These are phyloP conservation scores for Diaporthe eres DNA, from an alignment of 2,329 filamentous ascomycete genomes.

Conservation along the genomic window DNA sequence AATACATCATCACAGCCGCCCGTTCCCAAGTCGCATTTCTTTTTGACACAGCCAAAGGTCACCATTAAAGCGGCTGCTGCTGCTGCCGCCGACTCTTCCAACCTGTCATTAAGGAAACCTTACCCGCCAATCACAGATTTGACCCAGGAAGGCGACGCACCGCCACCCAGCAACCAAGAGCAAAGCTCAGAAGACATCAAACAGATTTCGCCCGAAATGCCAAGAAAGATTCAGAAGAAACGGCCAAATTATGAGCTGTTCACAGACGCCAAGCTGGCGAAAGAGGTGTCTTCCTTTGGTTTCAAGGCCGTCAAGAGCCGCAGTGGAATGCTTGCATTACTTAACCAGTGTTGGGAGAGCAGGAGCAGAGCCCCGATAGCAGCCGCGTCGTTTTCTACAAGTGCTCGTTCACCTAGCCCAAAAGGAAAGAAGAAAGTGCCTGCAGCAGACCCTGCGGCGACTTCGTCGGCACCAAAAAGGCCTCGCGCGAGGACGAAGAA, in stretches of 20 bases:
- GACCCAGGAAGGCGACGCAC: slow-evolving; percentile 43
- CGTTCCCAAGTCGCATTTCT: slow-evolving; percentile 42
- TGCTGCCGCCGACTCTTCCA: neutral
- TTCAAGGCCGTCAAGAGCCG: slow-evolving; percentile 81
- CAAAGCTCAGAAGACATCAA: slow-evolving; percentile 46
- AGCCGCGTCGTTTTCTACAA: slow-evolving; percentile 42
- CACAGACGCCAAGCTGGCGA: slow-evolving; percentile 74
- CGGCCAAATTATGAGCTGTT: slow-evolving; percentile 72
- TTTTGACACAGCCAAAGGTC: slow-evolving; percentile 42
- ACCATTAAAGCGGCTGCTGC: slow-evolving; percentile 29
- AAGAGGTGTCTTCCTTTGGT: slow-evolving; percentile 74
- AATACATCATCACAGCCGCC: neutral
- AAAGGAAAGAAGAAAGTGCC: slow-evolving; percentile 42
- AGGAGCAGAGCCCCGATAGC: slow-evolving; percentile 55
- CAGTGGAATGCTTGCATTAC: slow-evolving; percentile 76
- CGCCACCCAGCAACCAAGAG: slow-evolving; percentile 52
- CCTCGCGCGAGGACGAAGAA: slow-evolving; percentile 55
- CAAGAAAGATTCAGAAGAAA: slow-evolving; percentile 38
- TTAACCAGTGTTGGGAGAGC: slow-evolving; percentile 80
- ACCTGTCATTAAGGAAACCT: neutral
- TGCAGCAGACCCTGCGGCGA: neutral
- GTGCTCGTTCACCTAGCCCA: slow-evolving; percentile 37
- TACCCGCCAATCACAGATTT: slow-evolving; percentile 28
- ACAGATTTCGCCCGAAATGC: slow-evolving; percentile 11
- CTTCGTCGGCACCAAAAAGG: slow-evolving; percentile 37